Base-by-base conservation (phyloP, 2,329 filamentous ascomycete species). In the Chaetomiaceae sp. region DNA sequence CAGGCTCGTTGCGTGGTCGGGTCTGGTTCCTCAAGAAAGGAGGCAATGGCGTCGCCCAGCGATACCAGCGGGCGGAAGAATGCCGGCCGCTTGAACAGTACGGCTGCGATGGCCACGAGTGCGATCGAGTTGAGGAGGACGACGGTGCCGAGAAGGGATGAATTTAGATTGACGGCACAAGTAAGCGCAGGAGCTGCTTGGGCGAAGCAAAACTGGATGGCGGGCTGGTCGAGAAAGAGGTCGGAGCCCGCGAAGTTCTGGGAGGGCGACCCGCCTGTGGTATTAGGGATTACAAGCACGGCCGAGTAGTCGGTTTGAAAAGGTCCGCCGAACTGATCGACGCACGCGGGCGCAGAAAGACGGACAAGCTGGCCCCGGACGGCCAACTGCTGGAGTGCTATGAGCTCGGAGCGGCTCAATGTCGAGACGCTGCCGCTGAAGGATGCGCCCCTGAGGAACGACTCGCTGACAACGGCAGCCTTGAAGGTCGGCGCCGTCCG, bases 21-120 rank as follows among this genome's bases (percentile, higher is more conserved):
- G 54, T 77, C 74, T 0, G 72, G 68, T 1, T 66, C 62, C 11
- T 61, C 59, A 37, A 77, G 66, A 46, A 77, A 76, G 2, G 73
- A 76, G 5, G 66, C 56, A n/a, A 77, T 61, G 22, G 71, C 70
- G 50, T 77, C 74, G 26, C 74, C 74, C 3, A 76, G 62, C 0
- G 73, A 76, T 14, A 70, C 67, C 4, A 77, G 65, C 1, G 72
- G 73, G 14, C 61, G 58, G 52, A 72, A 69, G 15, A 58, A 59
- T 26, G 52, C 68, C 14, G 58, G 59, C 24, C 47, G 50, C 24
- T 48, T 54, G 22, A 52, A 59, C 3, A 68, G 59, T 27, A 58
- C 57, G 36, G 54, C 50, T 48, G 56, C 62, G n/a, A 62, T 59
- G 24, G 59, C 45, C 17, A 66, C 57, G 36, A 69, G 58, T 5